Evolutionary conservation across 441 rosid species (phyloP), one percentile per base, ranked within the genome.

Genomic region (Erysimum cheiri): DNA sequence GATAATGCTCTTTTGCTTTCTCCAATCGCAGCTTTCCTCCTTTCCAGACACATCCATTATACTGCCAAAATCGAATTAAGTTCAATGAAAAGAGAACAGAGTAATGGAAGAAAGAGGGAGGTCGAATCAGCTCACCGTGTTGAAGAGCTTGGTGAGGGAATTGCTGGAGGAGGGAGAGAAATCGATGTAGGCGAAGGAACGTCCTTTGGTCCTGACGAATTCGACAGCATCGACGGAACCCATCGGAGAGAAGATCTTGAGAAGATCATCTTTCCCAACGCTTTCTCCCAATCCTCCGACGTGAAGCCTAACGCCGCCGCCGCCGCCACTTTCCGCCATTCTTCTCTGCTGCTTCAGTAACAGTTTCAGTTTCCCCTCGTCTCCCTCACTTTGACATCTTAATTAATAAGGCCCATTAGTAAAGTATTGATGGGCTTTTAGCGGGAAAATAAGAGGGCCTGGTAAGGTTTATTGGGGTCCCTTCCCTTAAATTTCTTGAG

Each of bases 1-100:
- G 84, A 81, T 85, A 92, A 75, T 89, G 85, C 43, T 90, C 95
- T 74, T 92, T 85, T 0, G 98, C 98, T 87, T 87, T 92, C 85
- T 90, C 98, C 41, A 92, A 83, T 80, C 85, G 83, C 75, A 95
- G 73, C 76, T 68, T 89, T 57, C 95, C 95, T 53, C 96, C 99
- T 68, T 90, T 95, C 99, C 97, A 95, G 2, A 73, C 74, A 64
- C 98, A 95, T 17, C 97, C 97, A 73, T 88, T 95, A 63, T 89
- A 92, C 98, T 95, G 88, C 68, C 49, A 69, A 41, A 46, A 70
- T 35, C 19, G 17, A 41, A 40, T 13, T 10, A 6, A 5, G 13
- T 56, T 50, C 24, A 31, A 19, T 0, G 17, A 29, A 33, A 60
- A 35, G 33, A 53, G 32, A 74, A 8, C n/a, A 43, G 3, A 26